Percentiles rank a stretch among this genome's conserved stretches.
phyloP scores from a whole-genome alignment of 208 protist genomes.

The Acanthamoeba healyi region DNA sequence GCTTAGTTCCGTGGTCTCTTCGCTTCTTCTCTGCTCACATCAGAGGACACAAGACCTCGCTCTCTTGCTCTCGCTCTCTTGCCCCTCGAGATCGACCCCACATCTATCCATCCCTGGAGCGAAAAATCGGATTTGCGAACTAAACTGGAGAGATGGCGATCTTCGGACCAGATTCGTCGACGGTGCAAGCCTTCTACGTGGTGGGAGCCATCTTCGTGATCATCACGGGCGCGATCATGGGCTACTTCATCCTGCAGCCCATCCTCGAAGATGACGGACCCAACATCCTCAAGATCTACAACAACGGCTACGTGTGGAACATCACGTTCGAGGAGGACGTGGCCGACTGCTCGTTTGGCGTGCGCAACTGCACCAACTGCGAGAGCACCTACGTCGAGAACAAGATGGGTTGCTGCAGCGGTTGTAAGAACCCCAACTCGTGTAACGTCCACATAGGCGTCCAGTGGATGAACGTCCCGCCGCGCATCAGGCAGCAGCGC shows the following conservation, averaged over 20 bases:
- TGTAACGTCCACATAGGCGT: constrained; percentile 1
- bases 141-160: neutral
- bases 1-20: neutral
- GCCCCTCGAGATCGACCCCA: too few relatives aligned
- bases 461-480: constrained; percentile 19
- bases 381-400: neutral
- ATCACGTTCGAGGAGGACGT: constrained; percentile 12
- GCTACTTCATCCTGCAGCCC: constrained; percentile 27
- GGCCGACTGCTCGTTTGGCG: neutral
- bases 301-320: constrained; percentile 38
- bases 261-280: neutral
- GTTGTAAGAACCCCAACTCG: constrained; percentile 34
- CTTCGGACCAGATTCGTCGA: neutral
- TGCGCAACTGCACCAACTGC: constrained; percentile 20
- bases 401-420: constrained; percentile 13
- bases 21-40: too few relatives aligned
- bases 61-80: too few relatives aligned
- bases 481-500: neutral
- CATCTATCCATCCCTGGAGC: too few relatives aligned
- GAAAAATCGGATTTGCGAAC: too few relatives aligned
- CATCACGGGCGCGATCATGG: constrained; percentile 15
- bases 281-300: neutral
- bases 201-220: constrained; percentile 12
- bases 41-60: too few relatives aligned
- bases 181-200: constrained; percentile 21